Percentiles rank a stretch among this genome's conserved stretches.
Evolutionary conservation across 1,284 basidiomycete genomes (phyloP).

Genomic region (Crepidotus sp.): DNA sequence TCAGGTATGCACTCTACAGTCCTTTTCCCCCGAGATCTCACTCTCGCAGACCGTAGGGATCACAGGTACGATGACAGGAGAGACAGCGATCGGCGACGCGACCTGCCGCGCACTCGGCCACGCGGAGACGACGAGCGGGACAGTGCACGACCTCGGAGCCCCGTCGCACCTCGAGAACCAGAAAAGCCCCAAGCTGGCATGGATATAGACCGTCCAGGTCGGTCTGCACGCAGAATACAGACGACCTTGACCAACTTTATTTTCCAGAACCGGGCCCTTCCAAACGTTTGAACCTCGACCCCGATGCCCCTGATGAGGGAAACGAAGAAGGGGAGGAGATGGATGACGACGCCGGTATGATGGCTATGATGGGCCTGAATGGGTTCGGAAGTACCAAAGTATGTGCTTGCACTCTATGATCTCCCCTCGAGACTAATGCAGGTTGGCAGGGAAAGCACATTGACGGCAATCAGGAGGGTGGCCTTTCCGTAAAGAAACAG

Average conservation of each 20-base stretch:
- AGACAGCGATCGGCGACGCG: conserved; percentile 22
- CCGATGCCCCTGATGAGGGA: conserved; percentile 29
- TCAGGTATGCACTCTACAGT: conserved; percentile 24
- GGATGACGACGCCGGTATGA: conserved; percentile 78
- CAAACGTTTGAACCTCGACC: conserved; percentile 28
- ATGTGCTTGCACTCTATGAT: conserved; percentile 4
- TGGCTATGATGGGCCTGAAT: conserved; percentile 82
- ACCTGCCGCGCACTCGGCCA: conserved; percentile 23
- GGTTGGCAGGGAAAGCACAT: conserved; percentile 62
- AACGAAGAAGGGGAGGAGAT: conserved; percentile 58
- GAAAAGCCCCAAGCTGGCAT: conserved; percentile 13
- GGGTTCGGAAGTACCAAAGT: conserved; percentile 92
- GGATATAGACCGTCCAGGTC: conserved; percentile 21
- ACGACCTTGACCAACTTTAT: background rate
- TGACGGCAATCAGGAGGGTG: conserved; percentile 75
- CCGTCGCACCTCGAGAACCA: conserved; percentile 20
- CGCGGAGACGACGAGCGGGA: conserved; percentile 31
- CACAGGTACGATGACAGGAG: conserved; percentile 25
- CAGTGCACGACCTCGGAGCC: conserved; percentile 6
- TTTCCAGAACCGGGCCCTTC: conserved; percentile 8
- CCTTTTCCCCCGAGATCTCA: background rate
- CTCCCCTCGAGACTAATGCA: background rate
- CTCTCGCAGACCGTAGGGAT: conserved; percentile 19
- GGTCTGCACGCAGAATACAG: conserved; percentile 9
- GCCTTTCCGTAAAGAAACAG: conserved; percentile 72